Conservation (phyloP, 441 rosid genomes). For the Eruca vesicaria region DNA sequence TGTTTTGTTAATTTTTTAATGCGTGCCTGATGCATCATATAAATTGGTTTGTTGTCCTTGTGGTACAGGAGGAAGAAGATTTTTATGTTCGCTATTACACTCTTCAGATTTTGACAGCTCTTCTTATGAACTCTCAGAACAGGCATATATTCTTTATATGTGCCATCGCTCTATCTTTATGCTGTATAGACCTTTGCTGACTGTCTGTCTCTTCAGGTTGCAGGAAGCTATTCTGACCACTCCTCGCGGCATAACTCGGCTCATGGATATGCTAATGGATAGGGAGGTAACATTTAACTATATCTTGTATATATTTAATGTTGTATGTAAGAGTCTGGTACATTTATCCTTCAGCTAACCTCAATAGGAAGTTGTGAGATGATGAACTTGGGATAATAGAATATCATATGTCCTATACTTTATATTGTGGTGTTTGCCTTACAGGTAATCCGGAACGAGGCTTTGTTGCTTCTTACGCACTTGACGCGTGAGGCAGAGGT, state of each 20-base stretch:
- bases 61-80: constrained; percentile 86
- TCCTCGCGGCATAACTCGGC: constrained; percentile 97
- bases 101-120: constrained; percentile 93
- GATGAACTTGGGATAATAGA: constrained; percentile 10
- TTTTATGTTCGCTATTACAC: constrained; percentile 94
- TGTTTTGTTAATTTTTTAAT: background rate
- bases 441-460: constrained; percentile 94
- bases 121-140: constrained; percentile 82
- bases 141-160: constrained; percentile 52
- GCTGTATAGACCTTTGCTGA: constrained; percentile 40
- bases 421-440: constrained; percentile 25
- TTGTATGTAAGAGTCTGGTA: background rate
- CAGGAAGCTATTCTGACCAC: constrained; percentile 98
- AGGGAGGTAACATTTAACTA: constrained; percentile 65
- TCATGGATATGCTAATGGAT: constrained; percentile 99
- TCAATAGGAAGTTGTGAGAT: constrained; percentile 13
- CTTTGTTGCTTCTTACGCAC: constrained; percentile 89
- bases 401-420: background rate
- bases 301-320: background rate
- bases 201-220: constrained; percentile 73
- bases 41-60: constrained; percentile 1
- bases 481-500: constrained; percentile 99
- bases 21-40: background rate
- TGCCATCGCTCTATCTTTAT: constrained; percentile 21
- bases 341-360: background rate